These are phyloP conservation scores for Peronospora belbahrii DNA, from an alignment of 352 stramenopile genomes.

Conservation along the genomic window DNA sequence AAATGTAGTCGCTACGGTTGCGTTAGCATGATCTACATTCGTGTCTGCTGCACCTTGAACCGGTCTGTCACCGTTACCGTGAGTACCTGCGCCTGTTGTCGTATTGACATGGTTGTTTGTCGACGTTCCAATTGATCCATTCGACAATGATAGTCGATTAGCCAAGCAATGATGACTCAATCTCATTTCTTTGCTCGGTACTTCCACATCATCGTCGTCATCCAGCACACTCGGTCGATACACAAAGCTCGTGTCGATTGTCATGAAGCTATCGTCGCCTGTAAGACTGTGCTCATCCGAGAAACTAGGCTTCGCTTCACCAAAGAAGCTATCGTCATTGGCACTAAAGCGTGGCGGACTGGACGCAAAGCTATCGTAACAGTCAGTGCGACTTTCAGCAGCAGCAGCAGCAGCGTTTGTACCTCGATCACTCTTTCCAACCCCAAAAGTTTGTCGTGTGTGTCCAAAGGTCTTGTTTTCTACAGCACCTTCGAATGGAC, in stretches of 20 bases:
- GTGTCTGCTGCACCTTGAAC: not conserved
- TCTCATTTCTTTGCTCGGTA: not conserved
- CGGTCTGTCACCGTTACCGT: not conserved
- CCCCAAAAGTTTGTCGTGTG: too few relatives aligned
- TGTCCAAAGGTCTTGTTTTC: too few relatives aligned
- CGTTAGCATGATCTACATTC: not conserved
- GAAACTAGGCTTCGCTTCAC: constrained; percentile 15
- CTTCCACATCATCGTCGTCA: constrained; percentile 7
- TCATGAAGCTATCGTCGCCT: constrained; percentile 12
- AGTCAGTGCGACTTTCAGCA: not conserved
- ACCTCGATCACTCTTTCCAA: too few relatives aligned
- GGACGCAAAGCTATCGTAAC: constrained; percentile 11
- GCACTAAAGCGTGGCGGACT: constrained; percentile 17
- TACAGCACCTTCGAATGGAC: too few relatives aligned
- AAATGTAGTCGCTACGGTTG: not conserved
- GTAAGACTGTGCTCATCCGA: constrained; percentile 22
- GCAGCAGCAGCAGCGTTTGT: not conserved
- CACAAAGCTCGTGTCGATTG: constrained; percentile 20
- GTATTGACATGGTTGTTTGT: not conserved
- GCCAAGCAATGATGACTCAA: constrained; percentile 1
- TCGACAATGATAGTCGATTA: not conserved
- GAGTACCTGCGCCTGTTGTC: not conserved
- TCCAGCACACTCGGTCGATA: constrained; percentile 16
- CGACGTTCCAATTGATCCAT: not conserved
- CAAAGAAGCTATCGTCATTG: constrained; percentile 13